These are phyloP conservation scores for Penicillium steckii DNA, from an alignment of 495 filamentous ascomycete species.

Conservation along the genomic window DNA sequence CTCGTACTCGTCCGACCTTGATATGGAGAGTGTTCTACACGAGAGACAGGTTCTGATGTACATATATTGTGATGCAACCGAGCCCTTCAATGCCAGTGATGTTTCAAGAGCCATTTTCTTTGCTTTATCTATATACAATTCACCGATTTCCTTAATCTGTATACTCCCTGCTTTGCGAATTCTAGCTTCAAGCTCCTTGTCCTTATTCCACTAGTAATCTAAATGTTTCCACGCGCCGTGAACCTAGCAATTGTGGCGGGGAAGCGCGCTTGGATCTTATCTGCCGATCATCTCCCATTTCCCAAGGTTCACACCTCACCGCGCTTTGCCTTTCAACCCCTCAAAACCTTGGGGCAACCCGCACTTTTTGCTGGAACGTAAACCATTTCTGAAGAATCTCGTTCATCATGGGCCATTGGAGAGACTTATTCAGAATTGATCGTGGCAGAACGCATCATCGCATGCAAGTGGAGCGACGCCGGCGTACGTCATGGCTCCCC, in stretches of 20 bases:
- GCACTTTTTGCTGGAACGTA: background rate
- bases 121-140: background rate
- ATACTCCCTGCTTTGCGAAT: too few species aligned
- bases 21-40: conserved; percentile 5
- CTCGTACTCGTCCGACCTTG: conserved; percentile 14
- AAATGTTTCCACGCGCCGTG: background rate
- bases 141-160: too few species aligned
- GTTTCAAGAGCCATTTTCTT: conserved; percentile 22
- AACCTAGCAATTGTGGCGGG: too few species aligned
- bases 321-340: background rate
- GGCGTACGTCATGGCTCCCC: conserved; percentile 38
- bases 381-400: background rate
- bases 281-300: conserved; percentile 1
- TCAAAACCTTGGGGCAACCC: background rate
- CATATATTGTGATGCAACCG: conserved; percentile 38
- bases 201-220: background rate
- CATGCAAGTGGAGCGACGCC: conserved; percentile 32
- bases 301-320: conserved; percentile 2
- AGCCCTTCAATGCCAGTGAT: conserved; percentile 35
- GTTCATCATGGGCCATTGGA: conserved; percentile 37
- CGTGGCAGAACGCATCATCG: conserved; percentile 22
- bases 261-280: conserved; percentile 10
- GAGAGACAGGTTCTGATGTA: conserved; percentile 40
- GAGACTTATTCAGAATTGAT: conserved; percentile 30
- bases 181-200: too few species aligned